Conservation (phyloP, 371 early-diverging fungal genomes). For the Mortierella sp. region DNA sequence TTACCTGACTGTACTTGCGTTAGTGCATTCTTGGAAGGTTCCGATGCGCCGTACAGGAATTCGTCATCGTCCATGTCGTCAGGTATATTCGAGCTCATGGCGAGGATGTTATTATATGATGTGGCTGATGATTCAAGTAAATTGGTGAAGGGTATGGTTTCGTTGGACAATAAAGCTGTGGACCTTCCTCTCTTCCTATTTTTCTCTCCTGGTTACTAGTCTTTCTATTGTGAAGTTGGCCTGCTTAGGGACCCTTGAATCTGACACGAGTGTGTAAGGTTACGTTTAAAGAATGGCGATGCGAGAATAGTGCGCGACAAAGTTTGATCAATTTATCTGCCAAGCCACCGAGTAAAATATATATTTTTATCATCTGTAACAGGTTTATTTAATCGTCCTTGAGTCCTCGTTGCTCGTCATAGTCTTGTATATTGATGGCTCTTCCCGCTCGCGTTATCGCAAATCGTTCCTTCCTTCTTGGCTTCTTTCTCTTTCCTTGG, state of each 20-base stretch:
- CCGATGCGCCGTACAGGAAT: slow-evolving; percentile 53
- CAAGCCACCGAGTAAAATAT: slow-evolving; percentile 2
- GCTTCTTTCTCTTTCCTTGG: slow-evolving; percentile 19
- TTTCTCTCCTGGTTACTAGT: background rate
- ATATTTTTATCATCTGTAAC: background rate
- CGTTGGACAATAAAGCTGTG: background rate
- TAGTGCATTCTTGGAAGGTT: slow-evolving; percentile 14
- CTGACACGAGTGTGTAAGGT: background rate
- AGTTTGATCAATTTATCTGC: background rate
- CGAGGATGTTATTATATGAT: background rate
- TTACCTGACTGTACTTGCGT: slow-evolving; percentile 26
- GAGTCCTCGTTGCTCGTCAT: slow-evolving; percentile 27
- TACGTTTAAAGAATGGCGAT: background rate
- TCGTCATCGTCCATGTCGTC: slow-evolving; percentile 57
- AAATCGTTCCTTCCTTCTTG: slow-evolving; percentile 23
- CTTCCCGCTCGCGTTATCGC: slow-evolving; percentile 32
- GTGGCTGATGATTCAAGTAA: background rate
- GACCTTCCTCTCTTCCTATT: background rate
- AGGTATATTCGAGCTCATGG: slow-evolving; percentile 44
- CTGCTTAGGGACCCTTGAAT: background rate
- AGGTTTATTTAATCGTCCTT: background rate
- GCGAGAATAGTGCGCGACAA: background rate
- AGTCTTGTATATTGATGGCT: slow-evolving; percentile 15
- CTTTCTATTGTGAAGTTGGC: background rate
- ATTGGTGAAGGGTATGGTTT: slow-evolving; percentile 3